phyloP scores from a whole-genome alignment of 129 eudicot species.

The Centella asiatica region DNA sequence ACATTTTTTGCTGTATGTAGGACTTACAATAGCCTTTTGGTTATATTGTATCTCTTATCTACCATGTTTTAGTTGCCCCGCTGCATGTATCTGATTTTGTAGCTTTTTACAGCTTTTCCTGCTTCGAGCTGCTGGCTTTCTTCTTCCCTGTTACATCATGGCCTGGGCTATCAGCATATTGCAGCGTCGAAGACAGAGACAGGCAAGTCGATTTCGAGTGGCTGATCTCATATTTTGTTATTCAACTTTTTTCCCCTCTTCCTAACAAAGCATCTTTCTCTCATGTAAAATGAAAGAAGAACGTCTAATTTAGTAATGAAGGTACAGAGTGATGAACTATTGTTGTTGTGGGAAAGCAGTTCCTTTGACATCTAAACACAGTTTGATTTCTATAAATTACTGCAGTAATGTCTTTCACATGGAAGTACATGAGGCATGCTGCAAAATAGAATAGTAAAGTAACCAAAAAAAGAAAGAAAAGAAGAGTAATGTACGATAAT shows the following conservation, averaged over 20 bases:
- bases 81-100: conserved; percentile 11
- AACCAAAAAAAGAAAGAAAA: background rate
- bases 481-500: too few species aligned
- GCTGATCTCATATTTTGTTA: background rate
- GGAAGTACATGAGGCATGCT: background rate
- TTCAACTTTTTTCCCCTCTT: background rate
- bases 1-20: conserved; percentile 60
- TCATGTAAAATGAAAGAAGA: too few species aligned
- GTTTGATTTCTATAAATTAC: background rate
- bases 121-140: conserved; percentile 84
- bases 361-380: background rate
- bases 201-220: conserved; percentile 33
- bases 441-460: background rate
- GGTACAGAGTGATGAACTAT: too few species aligned
- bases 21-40: conserved; percentile 1
- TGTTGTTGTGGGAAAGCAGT: background rate
- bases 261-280: background rate
- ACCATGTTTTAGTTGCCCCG: background rate
- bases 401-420: too few species aligned
- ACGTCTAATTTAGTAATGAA: background rate
- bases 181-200: conserved; percentile 75
- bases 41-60: background rate
- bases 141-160: conserved; percentile 83
- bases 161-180: conserved; percentile 74
- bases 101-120: conserved; percentile 49